Evolutionary conservation across 2,329 filamentous ascomycete species (phyloP), one percentile per base, ranked within the genome.

Genomic region (Mariannaea elegans): DNA sequence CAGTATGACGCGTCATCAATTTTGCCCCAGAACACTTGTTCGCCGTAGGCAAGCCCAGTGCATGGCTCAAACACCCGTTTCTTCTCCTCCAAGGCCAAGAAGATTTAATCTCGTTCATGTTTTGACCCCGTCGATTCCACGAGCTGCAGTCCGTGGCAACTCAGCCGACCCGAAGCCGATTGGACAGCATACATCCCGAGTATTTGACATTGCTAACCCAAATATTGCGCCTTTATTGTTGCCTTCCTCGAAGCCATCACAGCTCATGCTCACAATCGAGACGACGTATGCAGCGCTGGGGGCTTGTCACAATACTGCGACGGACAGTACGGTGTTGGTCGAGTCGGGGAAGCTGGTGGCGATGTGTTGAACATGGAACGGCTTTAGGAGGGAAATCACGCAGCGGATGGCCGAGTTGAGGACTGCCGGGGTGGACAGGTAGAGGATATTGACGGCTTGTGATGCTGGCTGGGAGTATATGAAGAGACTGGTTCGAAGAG

Each of bases 251-350:
- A 13, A 6, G 3, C 12, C 7, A 10, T 31, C 38, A 44, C 21
- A 44, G 13, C 21, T 44, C 41, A 27, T 24, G 41, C 41, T 10
- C 13, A 13, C 27, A 32, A 21, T 46, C 44, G 18, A 46, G 44
- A 31, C 44, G 44, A n/a, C 44, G 44, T 46, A 46, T 46, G 24
- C 44, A 24, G 23, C 44, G 44, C 13, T 46, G 27, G 44, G 44
- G 44, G 10, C 44, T 32, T 19, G 44, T 32, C 44, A 46, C 29
- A 12, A 21, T 8, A 14, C 4, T 16, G 14, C 44, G 44, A 18
- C 24, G 44, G 24, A 18, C 24, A 12, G 31, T 12, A 8, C 8
- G 27, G 44, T 46, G 23, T n/a, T 32, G 44, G 44, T 31, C 44
- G 27, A 46, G 44, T 9, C 44, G 24, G n/a, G 44, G 24, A 12